Evolutionary conservation across 1,139 yeast species (phyloP).

Genomic region (Debaryomycetaceae sp.): DNA sequence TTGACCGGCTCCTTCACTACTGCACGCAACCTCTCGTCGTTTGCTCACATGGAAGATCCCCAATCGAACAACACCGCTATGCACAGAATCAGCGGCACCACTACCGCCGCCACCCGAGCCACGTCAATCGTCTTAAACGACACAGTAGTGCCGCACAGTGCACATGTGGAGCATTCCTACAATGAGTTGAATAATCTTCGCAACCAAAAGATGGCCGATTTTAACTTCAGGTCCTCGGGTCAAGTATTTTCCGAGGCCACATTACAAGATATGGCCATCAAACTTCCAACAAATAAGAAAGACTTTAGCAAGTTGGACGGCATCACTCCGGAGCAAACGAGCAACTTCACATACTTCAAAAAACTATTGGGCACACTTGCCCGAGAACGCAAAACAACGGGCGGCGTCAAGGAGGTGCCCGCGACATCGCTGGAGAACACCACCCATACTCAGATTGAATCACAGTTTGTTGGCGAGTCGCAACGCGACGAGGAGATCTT

Average conservation of each 20-base stretch:
- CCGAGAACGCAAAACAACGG: constrained; percentile 20
- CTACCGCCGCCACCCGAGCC: background rate
- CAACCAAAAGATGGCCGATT: constrained; percentile 37
- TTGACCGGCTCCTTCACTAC: constrained; percentile 7
- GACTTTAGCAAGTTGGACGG: constrained; percentile 45
- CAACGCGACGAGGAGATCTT: constrained; percentile 6
- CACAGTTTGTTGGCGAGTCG: constrained; percentile 6
- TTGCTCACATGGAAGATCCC: constrained; percentile 1
- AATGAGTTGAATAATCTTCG: constrained; percentile 44
- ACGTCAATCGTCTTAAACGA: constrained; percentile 5
- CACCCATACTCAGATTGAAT: constrained; percentile 6
- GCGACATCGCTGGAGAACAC: constrained; percentile 6
- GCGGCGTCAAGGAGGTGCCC: constrained; percentile 9
- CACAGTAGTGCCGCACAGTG: constrained; percentile 10
- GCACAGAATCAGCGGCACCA: constrained; percentile 7
- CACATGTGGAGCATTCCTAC: constrained; percentile 36
- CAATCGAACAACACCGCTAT: constrained; percentile 1
- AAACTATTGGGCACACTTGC: constrained; percentile 34
- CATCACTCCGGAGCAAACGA: constrained; percentile 34
- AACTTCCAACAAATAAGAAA: constrained; percentile 49
- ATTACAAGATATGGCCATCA: constrained; percentile 50
- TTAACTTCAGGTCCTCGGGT: constrained; percentile 34
- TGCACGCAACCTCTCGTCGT: constrained; percentile 7
- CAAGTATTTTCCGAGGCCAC: constrained; percentile 46
- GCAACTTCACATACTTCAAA: constrained; percentile 46